Conservation (phyloP, 108 stramenopile species). For the Conticribra weissflogii region DNA sequence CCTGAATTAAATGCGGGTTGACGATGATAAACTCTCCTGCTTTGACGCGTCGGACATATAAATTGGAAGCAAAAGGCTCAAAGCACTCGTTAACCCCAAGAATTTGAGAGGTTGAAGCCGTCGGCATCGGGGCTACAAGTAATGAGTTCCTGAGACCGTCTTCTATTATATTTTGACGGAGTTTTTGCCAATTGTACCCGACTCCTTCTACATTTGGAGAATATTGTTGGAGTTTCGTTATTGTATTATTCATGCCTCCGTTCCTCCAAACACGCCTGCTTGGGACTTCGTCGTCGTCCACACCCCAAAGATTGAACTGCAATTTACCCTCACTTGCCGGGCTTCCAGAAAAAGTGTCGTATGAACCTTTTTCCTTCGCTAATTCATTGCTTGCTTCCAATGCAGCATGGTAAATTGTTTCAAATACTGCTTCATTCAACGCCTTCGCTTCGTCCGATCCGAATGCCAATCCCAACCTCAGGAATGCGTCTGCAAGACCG, state of each 20-base stretch:
- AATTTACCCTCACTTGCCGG: conserved; percentile 92
- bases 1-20: conserved; percentile 95
- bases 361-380: conserved; percentile 84
- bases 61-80: conserved; percentile 97
- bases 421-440: conserved; percentile 94
- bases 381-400: conserved; percentile 93
- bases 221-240: conserved; percentile 39
- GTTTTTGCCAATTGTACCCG: conserved; percentile 89
- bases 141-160: conserved; percentile 93
- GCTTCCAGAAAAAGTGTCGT: conserved; percentile 89
- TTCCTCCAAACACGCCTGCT: conserved; percentile 37
- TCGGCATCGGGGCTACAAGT: conserved; percentile 98
- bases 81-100: conserved; percentile 98
- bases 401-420: conserved; percentile 96
- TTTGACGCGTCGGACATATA: conserved; percentile 95
- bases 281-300: conserved; percentile 62
- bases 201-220: conserved; percentile 20
- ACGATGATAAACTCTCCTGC: conserved; percentile 98
- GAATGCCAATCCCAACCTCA: conserved; percentile 91
- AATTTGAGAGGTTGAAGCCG: conserved; percentile 97
- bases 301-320: conserved; percentile 94
- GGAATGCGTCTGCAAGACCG: conserved; percentile 95
- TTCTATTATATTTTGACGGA: conserved; percentile 73
- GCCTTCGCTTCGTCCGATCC: conserved; percentile 81
- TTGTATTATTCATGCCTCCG: neutral